Conservation (phyloP, 805 yeast genomes). For the Kodamaea neixiangensis region DNA sequence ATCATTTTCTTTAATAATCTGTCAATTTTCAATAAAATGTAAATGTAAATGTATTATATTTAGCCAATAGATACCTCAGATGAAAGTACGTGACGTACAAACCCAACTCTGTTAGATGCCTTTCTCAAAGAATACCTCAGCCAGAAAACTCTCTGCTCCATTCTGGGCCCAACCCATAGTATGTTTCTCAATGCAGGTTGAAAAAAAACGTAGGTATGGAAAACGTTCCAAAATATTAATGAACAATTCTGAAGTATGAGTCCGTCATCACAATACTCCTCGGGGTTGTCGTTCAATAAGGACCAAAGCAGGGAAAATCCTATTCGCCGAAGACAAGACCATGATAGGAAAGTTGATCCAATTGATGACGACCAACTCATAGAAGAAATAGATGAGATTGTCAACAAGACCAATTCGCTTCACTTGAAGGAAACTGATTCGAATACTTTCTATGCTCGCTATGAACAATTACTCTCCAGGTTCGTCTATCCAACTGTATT, state of each 20-base stretch:
- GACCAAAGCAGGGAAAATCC: background rate
- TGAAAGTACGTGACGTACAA: no score
- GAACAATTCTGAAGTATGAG: background rate
- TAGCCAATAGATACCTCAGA: no score
- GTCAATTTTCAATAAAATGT: no score
- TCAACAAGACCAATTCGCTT: slow-evolving; percentile 14
- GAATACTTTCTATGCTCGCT: slow-evolving; percentile 3
- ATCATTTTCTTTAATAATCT: no score
- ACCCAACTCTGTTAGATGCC: no score
- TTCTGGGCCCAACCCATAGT: no score
- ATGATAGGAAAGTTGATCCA: background rate
- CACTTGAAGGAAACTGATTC: slow-evolving; percentile 6
- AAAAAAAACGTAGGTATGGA: no score
- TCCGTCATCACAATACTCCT: background rate
- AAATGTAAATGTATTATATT: no score
- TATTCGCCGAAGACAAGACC: slow-evolving; percentile 1
- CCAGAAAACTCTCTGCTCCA: no score
- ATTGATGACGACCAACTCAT: slow-evolving; percentile 1
- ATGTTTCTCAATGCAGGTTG: background rate
- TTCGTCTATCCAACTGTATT: slow-evolving; percentile 11
- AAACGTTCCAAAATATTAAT: background rate
- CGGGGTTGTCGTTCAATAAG: background rate
- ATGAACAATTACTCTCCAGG: slow-evolving; percentile 1
- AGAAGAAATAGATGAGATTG: slow-evolving; percentile 14
- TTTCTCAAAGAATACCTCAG: no score